These are phyloP conservation scores for Acer negundo DNA, from an alignment of 345 rosid genomes.

Conservation along the genomic window DNA sequence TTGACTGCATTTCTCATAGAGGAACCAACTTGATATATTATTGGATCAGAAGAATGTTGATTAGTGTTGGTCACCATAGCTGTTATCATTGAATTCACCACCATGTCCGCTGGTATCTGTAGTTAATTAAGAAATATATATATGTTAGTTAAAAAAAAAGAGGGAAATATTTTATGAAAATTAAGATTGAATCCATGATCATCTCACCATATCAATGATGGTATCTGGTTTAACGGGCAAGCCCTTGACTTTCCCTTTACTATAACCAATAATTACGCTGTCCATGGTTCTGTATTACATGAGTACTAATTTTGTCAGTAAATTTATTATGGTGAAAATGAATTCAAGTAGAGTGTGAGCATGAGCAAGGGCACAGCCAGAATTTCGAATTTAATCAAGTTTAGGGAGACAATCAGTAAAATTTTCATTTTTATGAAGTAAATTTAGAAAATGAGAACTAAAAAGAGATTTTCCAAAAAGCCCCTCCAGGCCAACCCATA, in stretches of 20 bases:
- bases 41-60: not conserved
- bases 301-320: not conserved
- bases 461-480: too few relatives aligned
- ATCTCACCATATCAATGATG: conserved; percentile 50
- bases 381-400: too few relatives aligned
- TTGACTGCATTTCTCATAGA: not conserved
- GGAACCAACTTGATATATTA: not conserved
- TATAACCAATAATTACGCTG: conserved; percentile 40
- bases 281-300: conserved; percentile 65
- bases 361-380: too few relatives aligned
- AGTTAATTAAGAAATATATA: too few relatives aligned
- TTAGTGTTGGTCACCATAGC: not conserved
- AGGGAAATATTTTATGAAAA: not conserved
- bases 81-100: not conserved
- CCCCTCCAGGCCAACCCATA: too few relatives aligned
- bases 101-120: conserved; percentile 1
- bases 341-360: too few relatives aligned
- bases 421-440: too few relatives aligned
- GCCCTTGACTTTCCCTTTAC: conserved; percentile 50
- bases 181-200: not conserved
- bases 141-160: too few relatives aligned
- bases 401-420: too few relatives aligned
- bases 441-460: too few relatives aligned
- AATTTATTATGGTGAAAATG: too few relatives aligned
- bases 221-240: conserved; percentile 39